Conservation (phyloP, 345 rosid genomes). For the Combretum micranthum region DNA sequence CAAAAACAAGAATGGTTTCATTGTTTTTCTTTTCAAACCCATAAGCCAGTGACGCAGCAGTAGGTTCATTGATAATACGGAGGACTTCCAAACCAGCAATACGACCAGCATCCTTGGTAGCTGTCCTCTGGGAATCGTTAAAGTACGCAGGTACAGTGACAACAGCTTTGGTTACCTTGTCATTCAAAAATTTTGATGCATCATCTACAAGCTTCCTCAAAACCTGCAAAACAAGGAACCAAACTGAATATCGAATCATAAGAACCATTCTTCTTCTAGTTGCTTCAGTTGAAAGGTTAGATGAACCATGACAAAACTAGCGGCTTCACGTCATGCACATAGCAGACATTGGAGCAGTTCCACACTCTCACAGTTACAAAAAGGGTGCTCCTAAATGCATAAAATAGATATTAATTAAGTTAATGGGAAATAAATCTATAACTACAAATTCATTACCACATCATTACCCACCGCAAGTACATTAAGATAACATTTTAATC, state of each 20-base stretch:
- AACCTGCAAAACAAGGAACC: conserved; percentile 37
- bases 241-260: not conserved
- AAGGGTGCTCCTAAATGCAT: too few relatives aligned
- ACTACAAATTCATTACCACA: too few relatives aligned
- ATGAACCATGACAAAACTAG: too few relatives aligned
- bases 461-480: too few relatives aligned
- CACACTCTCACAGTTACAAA: too few relatives aligned
- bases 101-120: conserved; percentile 96
- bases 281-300: too few relatives aligned
- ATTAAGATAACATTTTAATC: too few relatives aligned
- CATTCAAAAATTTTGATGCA: conserved; percentile 81
- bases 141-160: conserved; percentile 82
- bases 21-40: conserved; percentile 94
- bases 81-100: conserved; percentile 84
- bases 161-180: conserved; percentile 75
- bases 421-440: too few relatives aligned
- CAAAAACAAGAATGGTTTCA: conserved; percentile 94
- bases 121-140: conserved; percentile 88
- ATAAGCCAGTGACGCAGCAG: conserved; percentile 96
- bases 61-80: conserved; percentile 93
- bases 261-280: not conserved
- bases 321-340: too few relatives aligned
- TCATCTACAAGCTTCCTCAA: conserved; percentile 96
- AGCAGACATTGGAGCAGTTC: too few relatives aligned
- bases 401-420: too few relatives aligned